Base-by-base conservation (phyloP, 768 basidiomycete species). In the Boletus sp. region DNA sequence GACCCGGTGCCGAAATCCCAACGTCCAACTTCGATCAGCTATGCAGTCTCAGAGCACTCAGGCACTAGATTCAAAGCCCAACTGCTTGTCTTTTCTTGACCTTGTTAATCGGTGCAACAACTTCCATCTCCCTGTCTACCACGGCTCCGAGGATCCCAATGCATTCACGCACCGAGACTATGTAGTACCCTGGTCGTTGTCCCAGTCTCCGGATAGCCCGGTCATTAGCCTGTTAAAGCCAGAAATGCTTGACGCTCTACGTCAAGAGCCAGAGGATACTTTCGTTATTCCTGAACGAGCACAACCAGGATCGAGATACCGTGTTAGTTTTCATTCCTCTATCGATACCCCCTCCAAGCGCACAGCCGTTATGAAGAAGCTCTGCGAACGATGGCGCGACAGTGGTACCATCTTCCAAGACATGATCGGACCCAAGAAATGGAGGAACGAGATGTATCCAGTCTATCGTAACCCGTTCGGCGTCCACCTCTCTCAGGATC, bases 361-460 rank as follows among this genome's bases (percentile, higher is more conserved):
- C 42, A 86, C 84, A 7, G 75, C 69, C 2, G 81, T 77, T 9
- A 81, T 93, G 78, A 79, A 77, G 58, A 83, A 80, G 60, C 71
- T 92, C 17, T 90, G 87, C 68, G 83, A 85, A 68, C 79, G 83
- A 44, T 94, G 92, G 92, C 81, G 89, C 42, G 86, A 89, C 64
- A 75, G 70, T 5, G 83, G 79, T 7, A 65, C 47, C 44, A 52
- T 83, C 30, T 90, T 87, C 62, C 65, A 79, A 17, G 80, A 85
- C 51, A 77, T 85, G 32, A 88, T 91, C 68, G 87, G 89, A 5
- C 84, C 83, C 15, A 77, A 71, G 60, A 89, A 94, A 54, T 98
- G 96, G 95, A 77, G 95, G 45, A 77, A 80, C 55, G 97, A 99
- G 77, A 72, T 83, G 68, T 98, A 97, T 66, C 80, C 89, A 24